Evolutionary conservation across 2,329 filamentous ascomycete genomes (phyloP).

Genomic region (Fusarium tuaranense): DNA sequence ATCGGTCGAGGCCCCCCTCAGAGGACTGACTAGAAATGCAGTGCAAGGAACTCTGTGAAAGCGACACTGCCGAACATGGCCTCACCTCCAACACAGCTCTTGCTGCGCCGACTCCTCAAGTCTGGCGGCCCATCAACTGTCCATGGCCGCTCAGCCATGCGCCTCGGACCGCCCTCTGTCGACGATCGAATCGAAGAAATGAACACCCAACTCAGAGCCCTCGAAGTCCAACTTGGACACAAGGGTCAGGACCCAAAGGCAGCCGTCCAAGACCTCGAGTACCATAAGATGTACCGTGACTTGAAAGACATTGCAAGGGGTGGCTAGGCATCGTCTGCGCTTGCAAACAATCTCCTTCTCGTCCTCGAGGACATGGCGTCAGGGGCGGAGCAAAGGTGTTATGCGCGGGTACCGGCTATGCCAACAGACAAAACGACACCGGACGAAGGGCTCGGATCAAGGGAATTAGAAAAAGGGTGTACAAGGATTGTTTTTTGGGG

Average conservation of each 20-base stretch:
- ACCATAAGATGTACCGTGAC: background rate
- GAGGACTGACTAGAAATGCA: background rate
- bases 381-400: background rate
- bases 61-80: background rate
- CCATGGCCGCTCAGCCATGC: background rate
- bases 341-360: background rate
- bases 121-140: background rate
- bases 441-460: background rate
- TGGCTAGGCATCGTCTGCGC: background rate
- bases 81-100: background rate
- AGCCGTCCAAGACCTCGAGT: background rate
- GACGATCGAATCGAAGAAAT: background rate
- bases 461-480: background rate
- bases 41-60: background rate
- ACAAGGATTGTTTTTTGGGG: background rate
- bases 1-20: background rate
- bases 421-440: background rate
- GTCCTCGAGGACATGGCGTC: background rate
- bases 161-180: background rate
- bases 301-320: background rate
- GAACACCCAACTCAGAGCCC: background rate
- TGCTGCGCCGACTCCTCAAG: background rate
- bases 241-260: background rate
- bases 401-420: background rate
- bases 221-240: background rate